Conservation (phyloP, 306 rosid genomes). For the Styphnolobium japonicum region DNA sequence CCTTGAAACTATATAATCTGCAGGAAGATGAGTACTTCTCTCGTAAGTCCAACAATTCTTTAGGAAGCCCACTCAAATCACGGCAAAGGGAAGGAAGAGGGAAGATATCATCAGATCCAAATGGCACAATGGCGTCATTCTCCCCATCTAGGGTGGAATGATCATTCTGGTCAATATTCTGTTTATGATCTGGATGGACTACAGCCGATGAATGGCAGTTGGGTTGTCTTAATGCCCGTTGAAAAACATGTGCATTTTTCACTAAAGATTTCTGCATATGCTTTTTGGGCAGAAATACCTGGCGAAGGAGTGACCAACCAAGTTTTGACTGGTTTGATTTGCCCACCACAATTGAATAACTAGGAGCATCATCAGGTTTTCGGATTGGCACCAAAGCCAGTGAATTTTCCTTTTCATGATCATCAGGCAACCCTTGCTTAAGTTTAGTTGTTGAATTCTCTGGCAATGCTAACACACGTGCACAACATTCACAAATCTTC, state of each 20-base stretch:
- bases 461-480: not conserved
- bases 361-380: constrained; percentile 7
- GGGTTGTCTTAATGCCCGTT: constrained; percentile 37
- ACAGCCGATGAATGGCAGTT: constrained; percentile 59
- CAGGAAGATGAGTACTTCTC: constrained; percentile 72
- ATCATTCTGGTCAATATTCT: constrained; percentile 34
- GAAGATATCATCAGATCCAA: constrained; percentile 31
- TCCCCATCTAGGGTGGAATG: constrained; percentile 53
- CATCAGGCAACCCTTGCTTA: constrained; percentile 27
- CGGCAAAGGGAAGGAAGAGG: constrained; percentile 36
- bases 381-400: constrained; percentile 68
- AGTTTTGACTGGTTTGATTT: constrained; percentile 52
- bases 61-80: constrained; percentile 39
- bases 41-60: constrained; percentile 59
- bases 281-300: constrained; percentile 50
- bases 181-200: constrained; percentile 81
- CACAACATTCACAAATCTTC: constrained; percentile 20
- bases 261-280: constrained; percentile 37
- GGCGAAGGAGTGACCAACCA: constrained; percentile 68
- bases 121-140: constrained; percentile 66
- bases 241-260: constrained; percentile 37
- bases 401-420: constrained; percentile 29
- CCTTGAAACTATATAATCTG: constrained; percentile 64
- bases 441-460: constrained; percentile 35
- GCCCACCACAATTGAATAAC: constrained; percentile 33